Evolutionary conservation across 139 green algal species (phyloP).

Genomic region (Chlorella sp.): DNA sequence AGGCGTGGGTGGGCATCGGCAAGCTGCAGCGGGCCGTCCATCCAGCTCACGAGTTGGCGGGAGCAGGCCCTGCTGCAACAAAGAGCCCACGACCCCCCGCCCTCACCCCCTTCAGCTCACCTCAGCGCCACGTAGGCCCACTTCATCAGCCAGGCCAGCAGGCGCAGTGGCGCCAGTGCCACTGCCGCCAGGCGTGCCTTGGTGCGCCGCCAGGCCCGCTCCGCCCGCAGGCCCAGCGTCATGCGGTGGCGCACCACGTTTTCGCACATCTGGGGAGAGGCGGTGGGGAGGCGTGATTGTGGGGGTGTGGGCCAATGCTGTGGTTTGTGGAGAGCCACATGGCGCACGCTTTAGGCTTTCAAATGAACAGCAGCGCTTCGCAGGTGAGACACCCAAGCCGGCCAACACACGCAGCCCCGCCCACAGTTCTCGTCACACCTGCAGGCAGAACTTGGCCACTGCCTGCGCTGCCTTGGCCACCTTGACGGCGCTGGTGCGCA

Average conservation of each 20-base stretch:
- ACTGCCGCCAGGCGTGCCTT: neutral
- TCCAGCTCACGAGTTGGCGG: too few relatives aligned
- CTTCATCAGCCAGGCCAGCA: neutral
- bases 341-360: too few relatives aligned
- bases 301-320: too few relatives aligned
- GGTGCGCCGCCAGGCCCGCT: slow-evolving; percentile 17
- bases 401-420: neutral
- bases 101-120: too few relatives aligned
- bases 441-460: slow-evolving; percentile 30
- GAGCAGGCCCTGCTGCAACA: too few relatives aligned
- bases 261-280: slow-evolving; percentile 12
- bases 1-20: too few relatives aligned
- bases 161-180: neutral
- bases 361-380: too few relatives aligned
- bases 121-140: neutral
- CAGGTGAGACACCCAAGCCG: neutral
- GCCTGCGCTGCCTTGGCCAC: slow-evolving; percentile 35
- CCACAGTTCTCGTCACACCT: slow-evolving; percentile 31
- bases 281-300: neutral
- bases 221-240: slow-evolving; percentile 15
- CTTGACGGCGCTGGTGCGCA: slow-evolving; percentile 40
- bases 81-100: too few relatives aligned
- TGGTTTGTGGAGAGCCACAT: too few relatives aligned
- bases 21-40: too few relatives aligned
- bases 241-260: slow-evolving; percentile 33